Conservation (phyloP, 345 rosid species). For the Trapa incisa region DNA sequence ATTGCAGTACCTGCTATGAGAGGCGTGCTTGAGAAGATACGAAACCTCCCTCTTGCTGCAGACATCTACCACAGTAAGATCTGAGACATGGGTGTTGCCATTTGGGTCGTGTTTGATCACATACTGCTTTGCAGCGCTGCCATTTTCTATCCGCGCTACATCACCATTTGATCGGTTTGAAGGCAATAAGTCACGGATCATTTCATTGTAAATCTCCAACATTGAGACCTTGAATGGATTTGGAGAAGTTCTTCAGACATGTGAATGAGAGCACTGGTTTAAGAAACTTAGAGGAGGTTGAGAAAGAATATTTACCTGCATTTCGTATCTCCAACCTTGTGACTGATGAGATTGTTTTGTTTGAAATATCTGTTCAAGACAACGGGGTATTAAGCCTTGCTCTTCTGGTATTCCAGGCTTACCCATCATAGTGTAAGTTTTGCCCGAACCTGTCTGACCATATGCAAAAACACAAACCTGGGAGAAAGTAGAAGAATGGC, state of each 20-base stretch:
- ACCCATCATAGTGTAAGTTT: conserved; percentile 98
- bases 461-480: conserved; percentile 97
- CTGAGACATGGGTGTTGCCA: conserved; percentile 73
- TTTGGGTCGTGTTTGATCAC: conserved; percentile 64
- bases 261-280: not conserved
- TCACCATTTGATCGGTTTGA: conserved; percentile 36
- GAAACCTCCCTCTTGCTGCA: conserved; percentile 56
- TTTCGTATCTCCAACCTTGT: conserved; percentile 93
- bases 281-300: not conserved
- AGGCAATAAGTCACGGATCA: conserved; percentile 72
- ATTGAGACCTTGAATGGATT: conserved; percentile 61
- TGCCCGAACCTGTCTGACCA: conserved; percentile 98
- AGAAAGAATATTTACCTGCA: conserved; percentile 47
- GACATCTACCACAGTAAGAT: conserved; percentile 73
- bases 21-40: conserved; percentile 66
- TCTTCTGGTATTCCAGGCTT: conserved; percentile 51
- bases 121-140: conserved; percentile 42
- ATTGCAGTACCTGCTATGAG: conserved; percentile 53
- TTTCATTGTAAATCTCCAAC: conserved; percentile 95
- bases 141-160: conserved; percentile 36
- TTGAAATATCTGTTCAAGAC: conserved; percentile 84
- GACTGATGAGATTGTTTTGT: conserved; percentile 69
- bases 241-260: not conserved
- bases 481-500: not conserved
- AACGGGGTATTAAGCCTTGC: conserved; percentile 81